Evolutionary conservation across 192 early-diverging fungal genomes (phyloP), one percentile per base, ranked within the genome.

Genomic region (Coemansia guatemalensis): DNA sequence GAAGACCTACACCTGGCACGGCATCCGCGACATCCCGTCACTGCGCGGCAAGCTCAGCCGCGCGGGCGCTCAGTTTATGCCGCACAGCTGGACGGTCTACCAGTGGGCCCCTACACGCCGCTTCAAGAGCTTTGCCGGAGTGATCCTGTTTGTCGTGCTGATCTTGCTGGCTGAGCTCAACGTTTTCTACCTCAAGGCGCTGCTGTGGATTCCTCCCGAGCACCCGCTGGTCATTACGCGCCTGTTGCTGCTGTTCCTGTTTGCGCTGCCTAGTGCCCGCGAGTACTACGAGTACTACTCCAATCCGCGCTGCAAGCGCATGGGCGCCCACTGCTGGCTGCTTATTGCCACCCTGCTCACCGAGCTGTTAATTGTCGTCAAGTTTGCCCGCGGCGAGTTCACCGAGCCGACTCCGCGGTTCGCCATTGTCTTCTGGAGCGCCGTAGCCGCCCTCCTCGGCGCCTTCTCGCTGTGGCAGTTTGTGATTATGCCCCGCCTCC

Each of bases 1-100:
- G 85, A 95, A 95, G 88, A 91, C 92, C 24, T 98, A 98, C 72
- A 94, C 93, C 2, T 98, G 94, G 93, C 89, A 91, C 72, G 93
- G 94, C 20, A 83, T 96, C 62, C 87, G 85, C 61, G 85, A 94
- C 56, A 96, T 98, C 70, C 86, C 82, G 27, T 86, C 92, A 18
- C 77, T 92, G 64, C 84, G 88, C 58, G 96, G 94, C 33, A 98
- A 95, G 79, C 68, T 95, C 24, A 91, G 88, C 56, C 85, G 96
- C 18, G 88, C 91, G 2, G 88, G 94, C 44, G 87, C 89, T 14
- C 96, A 98, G 75, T 96, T 98, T 56, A 96, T 95, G 24, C 96
- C 96, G 50, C 90, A 93, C 73, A 87, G 87, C 68, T 98, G 96
- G 96, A 96, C 95, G 4, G 85, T 83, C 52, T 98, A 95, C 62